phyloP scores from a whole-genome alignment of 192 early-diverging fungal genomes.

The Ramicandelaber brevisporus region DNA sequence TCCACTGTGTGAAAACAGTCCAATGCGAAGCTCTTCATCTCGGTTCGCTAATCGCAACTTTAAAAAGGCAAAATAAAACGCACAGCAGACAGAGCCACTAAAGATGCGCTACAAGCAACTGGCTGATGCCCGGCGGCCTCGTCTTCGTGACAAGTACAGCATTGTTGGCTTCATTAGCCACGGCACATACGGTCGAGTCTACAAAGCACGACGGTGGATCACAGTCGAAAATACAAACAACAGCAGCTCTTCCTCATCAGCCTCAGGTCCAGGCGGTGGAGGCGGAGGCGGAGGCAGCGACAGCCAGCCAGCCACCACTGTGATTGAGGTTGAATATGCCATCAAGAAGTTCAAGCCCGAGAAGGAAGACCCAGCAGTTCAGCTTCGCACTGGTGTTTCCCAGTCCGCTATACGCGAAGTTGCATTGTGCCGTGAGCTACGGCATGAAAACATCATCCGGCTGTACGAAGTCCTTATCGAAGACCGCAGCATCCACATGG shows the following conservation, averaged over 20 bases:
- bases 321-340: constrained; percentile 58
- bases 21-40: too few species aligned
- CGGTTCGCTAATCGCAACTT: too few species aligned
- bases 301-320: too few species aligned
- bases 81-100: too few species aligned
- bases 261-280: too few species aligned
- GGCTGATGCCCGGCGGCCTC: background rate
- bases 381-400: constrained; percentile 48
- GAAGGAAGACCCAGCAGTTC: constrained; percentile 50
- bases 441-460: constrained; percentile 67
- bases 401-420: constrained; percentile 89
- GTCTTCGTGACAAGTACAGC: constrained; percentile 53
- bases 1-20: background rate
- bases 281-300: too few species aligned
- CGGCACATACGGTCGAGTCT: constrained; percentile 91
- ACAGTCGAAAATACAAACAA: constrained; percentile 15
- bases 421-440: constrained; percentile 70
- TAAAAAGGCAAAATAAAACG: too few species aligned
- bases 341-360: constrained; percentile 97
- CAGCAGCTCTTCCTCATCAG: too few species aligned
- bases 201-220: constrained; percentile 49
- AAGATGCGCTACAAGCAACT: constrained; percentile 1
- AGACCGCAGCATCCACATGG: constrained; percentile 85
- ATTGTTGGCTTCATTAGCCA: constrained; percentile 80
- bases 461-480: constrained; percentile 75